Percentiles rank a stretch among this genome's conserved stretches.
Conservation (phyloP, 1,139 yeast species). For the Geotrichum fermentans region DNA sequence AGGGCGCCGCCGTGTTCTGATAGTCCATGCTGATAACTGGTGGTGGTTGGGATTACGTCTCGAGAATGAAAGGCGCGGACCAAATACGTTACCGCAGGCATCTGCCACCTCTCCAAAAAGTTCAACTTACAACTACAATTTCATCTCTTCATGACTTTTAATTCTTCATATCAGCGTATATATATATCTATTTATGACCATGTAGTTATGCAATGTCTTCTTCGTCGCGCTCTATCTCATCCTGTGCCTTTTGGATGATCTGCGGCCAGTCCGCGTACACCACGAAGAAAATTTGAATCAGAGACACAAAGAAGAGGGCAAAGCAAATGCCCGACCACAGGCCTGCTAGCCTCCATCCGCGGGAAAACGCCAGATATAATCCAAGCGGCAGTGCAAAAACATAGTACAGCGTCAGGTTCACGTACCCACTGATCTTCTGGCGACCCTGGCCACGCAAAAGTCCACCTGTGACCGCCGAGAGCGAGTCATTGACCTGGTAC, state of each 20-base stretch:
- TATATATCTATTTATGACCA: too few species aligned
- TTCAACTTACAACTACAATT: background rate
- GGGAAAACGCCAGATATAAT: conserved; percentile 52
- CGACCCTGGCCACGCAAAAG: conserved; percentile 80
- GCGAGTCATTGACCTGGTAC: conserved; percentile 71
- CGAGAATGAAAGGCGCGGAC: background rate
- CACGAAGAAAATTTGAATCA: conserved; percentile 12
- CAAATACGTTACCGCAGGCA: too few species aligned
- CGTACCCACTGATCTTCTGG: conserved; percentile 74
- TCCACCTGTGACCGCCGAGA: conserved; percentile 81
- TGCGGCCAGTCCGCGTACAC: conserved; percentile 14
- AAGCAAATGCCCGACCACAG: conserved; percentile 77
- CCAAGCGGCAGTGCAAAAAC: conserved; percentile 68
- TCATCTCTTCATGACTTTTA: background rate
- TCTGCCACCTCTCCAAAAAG: too few species aligned
- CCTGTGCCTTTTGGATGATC: conserved; percentile 7
- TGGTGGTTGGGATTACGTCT: background rate
- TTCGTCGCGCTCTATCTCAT: conserved; percentile 9
- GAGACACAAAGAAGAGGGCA: conserved; percentile 33
- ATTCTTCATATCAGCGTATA: background rate
- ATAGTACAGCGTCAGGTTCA: conserved; percentile 71
- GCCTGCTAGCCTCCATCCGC: conserved; percentile 54
- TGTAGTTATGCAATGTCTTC: background rate
- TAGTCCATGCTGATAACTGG: too few species aligned
- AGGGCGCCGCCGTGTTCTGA: too few species aligned